These are phyloP conservation scores for Heterococcus sp. DNA, from an alignment of 108 stramenopile genomes.

Conservation along the genomic window DNA sequence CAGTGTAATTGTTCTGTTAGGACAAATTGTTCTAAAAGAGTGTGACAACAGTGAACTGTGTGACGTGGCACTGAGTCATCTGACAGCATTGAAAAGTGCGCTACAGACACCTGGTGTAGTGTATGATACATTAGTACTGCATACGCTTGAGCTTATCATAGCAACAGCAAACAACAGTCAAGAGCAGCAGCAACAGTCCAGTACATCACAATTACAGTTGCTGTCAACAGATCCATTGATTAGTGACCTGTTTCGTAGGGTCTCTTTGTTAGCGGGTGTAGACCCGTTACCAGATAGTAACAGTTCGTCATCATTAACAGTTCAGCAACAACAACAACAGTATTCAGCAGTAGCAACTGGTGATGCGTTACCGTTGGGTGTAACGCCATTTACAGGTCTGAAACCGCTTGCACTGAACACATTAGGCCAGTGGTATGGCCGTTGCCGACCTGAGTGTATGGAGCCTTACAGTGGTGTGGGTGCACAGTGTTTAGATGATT, in stretches of 20 bases:
- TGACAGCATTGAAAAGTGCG: constrained; percentile 3
- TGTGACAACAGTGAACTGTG: neutral
- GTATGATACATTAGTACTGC: neutral
- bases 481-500: neutral
- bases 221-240: neutral
- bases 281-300: neutral
- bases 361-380: neutral
- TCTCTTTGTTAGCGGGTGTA: neutral
- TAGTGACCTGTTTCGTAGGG: neutral
- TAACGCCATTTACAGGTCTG: neutral
- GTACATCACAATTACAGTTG: neutral
- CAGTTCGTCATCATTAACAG: too few relatives aligned
- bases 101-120: constrained; percentile 1
- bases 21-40: neutral
- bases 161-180: neutral
- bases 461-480: neutral
- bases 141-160: neutral
- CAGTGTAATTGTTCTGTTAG: neutral
- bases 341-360: neutral
- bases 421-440: constrained; percentile 24
- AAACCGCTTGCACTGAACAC: constrained; percentile 28
- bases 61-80: neutral
- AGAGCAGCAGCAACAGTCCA: too few relatives aligned
- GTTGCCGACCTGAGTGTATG: constrained; percentile 24
- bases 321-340: too few relatives aligned